Base-by-base conservation (phyloP, 2,329 filamentous ascomycete genomes). In the Diplodia corticola region DNA sequence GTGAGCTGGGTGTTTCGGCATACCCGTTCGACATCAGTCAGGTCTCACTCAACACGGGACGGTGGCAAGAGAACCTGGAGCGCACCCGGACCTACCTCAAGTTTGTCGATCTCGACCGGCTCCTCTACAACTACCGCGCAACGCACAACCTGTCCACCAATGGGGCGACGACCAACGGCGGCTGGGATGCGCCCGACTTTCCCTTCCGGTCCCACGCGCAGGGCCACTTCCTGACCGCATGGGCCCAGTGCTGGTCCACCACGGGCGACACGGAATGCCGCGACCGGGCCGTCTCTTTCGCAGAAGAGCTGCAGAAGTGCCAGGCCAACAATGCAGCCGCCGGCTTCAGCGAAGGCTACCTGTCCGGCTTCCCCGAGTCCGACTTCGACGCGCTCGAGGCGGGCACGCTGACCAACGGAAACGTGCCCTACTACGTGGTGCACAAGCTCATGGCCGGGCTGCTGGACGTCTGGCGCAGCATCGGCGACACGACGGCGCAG, bases 151-250 rank as follows among this genome's bases (percentile, higher is more conserved):
- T 84, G 0, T 80, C 79, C 3, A 85, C 82, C 9, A 76, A 81
- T 2, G 80, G 80, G 1, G 83, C 83, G 1, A 68, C 73, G 1
- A 57, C 76, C 5, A 83, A 83, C 55, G 82, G 82, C 2, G 84
- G 83, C 2, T 85, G 84, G 84, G 84, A 86, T 71, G 81, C 81
- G 1, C 84, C 84, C 0, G 75, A 80, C 54, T 85, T 86, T 51
- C 83, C 84, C 0, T 86, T 86, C 70, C 79, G 83, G 15, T 79
- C 79, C 0, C 84, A 85, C 59, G 69, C 79, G 22, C 84, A 86
- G 66, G 84, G 84, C 0, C 84, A 85, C 70, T 80, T 80, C 35
- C 78, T 85, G 35, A 82, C 77, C 1, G 83, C 80, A 0, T 85
- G 82, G 83, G 75, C 81, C 1, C 79, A 83, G 46, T 84, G 82